phyloP scores from a whole-genome alignment of 75 land plant genomes.

The Pinus albicaulis region DNA sequence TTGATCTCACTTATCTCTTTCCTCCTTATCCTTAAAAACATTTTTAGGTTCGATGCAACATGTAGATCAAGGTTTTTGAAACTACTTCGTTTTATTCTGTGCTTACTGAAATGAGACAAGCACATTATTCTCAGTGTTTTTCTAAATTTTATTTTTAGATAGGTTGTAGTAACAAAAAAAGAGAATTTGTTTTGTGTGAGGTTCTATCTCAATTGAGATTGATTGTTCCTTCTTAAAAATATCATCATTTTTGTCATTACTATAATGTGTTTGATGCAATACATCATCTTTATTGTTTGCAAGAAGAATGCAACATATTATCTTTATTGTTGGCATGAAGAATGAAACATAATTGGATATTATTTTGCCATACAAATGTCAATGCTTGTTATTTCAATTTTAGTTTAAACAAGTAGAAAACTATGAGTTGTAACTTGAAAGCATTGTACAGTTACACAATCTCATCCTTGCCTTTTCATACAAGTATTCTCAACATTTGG shows the following conservation, averaged over 20 bases:
- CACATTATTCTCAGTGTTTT: not conserved
- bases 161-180: not conserved
- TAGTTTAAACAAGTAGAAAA: not conserved
- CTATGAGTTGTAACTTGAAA: not conserved
- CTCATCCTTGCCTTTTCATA: not conserved
- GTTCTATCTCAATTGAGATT: not conserved
- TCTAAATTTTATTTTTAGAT: not conserved
- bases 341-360: not conserved
- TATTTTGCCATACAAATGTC: not conserved
- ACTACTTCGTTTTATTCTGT: not conserved
- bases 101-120: not conserved
- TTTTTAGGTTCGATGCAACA: not conserved
- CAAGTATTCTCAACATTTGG: constrained; percentile 98
- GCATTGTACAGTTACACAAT: not conserved
- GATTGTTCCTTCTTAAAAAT: not conserved
- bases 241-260: not conserved
- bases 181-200: not conserved
- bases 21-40: constrained; percentile 5
- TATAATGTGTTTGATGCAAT: too few species aligned
- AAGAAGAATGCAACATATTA: too few species aligned
- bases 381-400: too few species aligned
- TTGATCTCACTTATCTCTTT: constrained; percentile 17
- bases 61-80: constrained; percentile 2
- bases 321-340: not conserved
- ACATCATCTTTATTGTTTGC: too few species aligned